Base-by-base conservation (phyloP, 1,284 basidiomycete species). In the Takashimella koratensis region DNA sequence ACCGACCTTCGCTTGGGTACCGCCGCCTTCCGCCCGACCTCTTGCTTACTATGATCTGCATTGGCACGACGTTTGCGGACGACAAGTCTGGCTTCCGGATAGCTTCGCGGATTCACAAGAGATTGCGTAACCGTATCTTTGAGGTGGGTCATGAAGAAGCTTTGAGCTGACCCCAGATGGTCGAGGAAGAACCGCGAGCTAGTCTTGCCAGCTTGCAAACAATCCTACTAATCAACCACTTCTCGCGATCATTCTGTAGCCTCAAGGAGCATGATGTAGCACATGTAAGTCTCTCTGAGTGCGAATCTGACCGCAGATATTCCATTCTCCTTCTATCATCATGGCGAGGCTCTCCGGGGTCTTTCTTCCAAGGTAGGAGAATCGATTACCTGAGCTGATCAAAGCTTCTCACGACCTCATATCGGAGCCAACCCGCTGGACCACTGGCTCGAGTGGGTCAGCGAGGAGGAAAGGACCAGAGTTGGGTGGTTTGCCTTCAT, bases 401-500 rank as follows among this genome's bases (percentile, higher is more conserved):
- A 16, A 8, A 36, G 30, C 30, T 36, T 36, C 30, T 36, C 30
- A 36, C 30, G 30, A 36, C 30, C 30, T 36, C 30, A 36, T 16
- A 36, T 36, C 30, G 30, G 30, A 36, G 16, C 30, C 42, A 47
- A 52, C 47, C 48, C 30, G 4, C 50, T 49, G 16, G 19, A 52
- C 49, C 39, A 49, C 42, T 66, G 64, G 64, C 53, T 66, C 3
- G 53, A 58, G 22, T 66, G 64, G 64, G 60, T 66, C 6, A 49
- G 30, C 2, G 58, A 59, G 44, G 64, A 66, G 45, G 64, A 66
- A 40, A 43, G 62, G 11, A 63, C 53, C 30, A 42, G 64, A 12
- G 16, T 59, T 1, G 64, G 64, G 13, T 66, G 64, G 64, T 55
- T 62, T 36, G 59, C 62, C 1, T 66, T 66, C 30, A 49, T 66